Evolutionary conservation across 371 early-diverging fungal genomes (phyloP), one percentile per base, ranked within the genome.

Genomic region (Mortierella sp.): DNA sequence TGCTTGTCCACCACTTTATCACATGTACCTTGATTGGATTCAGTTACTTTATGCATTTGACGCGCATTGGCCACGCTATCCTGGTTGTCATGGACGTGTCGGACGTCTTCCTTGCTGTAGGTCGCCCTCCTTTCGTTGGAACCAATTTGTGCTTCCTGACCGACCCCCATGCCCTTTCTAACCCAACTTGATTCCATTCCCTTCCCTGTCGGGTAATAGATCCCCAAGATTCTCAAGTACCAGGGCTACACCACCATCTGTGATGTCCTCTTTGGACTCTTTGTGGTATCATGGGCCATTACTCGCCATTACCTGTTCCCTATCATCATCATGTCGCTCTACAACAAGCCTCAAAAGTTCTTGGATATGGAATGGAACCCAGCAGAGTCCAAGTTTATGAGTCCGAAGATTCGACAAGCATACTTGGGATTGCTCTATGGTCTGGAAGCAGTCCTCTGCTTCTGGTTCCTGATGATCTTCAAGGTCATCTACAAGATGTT

Each of bases 401-500:
- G 83, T 37, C 64, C 78, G 10, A 70, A 74, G 21, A 82, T 86
- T 14, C 87, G 86, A 72, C 82, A 80, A 31, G 60, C 81, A 27
- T 94, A 92, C 68, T 61, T 90, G 37, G 62, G 68, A 1, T 67
- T 93, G 21, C 83, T 95, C 40, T 67, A 79, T 14, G 67, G 80
- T 6, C 80, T 95, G 53, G 87, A 94, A 79, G 57, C 82, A 5
- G 81, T 95, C 48, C 83, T 92, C 56, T 68, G 92, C 49, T 91
- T 90, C 63, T 95, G 96, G 96, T 88, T 93, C 71, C 65, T 79
- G 29, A 83, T 94, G 82, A 91, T 95, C 64, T 67, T 92, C 52
- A 81, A 80, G 54, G 88, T 94, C 24, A 84, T 93, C 54, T 63
- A 82, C 54, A 81, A 87, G 56, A 88, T 92, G 51, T 67, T 91